phyloP scores from a whole-genome alignment of 805 yeast species.

The Kodamaea jinghongensis region DNA sequence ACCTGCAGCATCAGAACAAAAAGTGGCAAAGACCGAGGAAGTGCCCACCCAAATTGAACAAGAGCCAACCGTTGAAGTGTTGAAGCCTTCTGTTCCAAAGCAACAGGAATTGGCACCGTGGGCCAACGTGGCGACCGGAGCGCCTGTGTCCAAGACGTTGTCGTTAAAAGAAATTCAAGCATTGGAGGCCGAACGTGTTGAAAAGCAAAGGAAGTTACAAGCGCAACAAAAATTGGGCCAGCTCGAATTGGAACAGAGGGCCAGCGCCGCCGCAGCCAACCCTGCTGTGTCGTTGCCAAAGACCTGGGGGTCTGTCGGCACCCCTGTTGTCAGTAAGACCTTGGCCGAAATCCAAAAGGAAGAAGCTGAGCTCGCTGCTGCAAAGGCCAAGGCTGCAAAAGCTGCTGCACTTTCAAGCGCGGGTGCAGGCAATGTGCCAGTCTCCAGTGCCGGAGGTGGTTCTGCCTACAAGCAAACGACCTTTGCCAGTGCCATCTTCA shows the following conservation, averaged over 20 bases:
- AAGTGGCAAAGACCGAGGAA: neutral
- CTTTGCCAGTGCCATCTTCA: conserved; percentile 35
- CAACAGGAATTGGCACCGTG: conserved; percentile 47
- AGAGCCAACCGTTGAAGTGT: conserved; percentile 11
- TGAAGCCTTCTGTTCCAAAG: conserved; percentile 16
- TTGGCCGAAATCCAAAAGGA: conserved; percentile 63
- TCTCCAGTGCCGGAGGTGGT: conserved; percentile 9
- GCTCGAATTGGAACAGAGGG: conserved; percentile 15
- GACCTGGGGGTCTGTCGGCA: conserved; percentile 39
- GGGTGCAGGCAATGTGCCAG: conserved; percentile 7
- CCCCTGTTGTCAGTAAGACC: conserved; percentile 42
- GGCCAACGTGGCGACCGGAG: conserved; percentile 37
- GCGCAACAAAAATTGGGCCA: conserved; percentile 27
- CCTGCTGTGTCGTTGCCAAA: conserved; percentile 32
- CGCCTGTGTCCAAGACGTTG: conserved; percentile 32
- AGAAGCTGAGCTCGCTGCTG: conserved; percentile 45
- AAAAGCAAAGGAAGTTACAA: conserved; percentile 38
- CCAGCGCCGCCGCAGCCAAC: conserved; percentile 19
- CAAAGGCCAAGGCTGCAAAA: conserved; percentile 20
- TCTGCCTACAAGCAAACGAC: conserved; percentile 18
- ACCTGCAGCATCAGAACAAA: neutral
- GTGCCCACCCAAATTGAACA: conserved; percentile 3
- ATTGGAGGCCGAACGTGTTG: conserved; percentile 44
- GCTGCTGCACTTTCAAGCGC: conserved; percentile 6
- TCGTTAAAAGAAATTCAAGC: conserved; percentile 52